phyloP scores from a whole-genome alignment of 768 basidiomycete species.

The Suillus fuscotomentosus region DNA sequence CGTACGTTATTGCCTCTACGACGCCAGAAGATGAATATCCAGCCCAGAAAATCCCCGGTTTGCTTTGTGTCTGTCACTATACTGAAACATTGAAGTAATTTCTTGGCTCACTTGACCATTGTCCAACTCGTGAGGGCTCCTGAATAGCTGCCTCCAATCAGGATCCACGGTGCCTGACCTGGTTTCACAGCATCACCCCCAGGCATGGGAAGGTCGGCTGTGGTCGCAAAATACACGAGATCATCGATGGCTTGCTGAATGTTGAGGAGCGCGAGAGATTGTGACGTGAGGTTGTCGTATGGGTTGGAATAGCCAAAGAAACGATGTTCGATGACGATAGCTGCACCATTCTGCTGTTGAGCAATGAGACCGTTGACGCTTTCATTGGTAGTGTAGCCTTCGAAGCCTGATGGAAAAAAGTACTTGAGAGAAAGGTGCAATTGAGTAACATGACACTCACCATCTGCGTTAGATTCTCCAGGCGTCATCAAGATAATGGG shows the following conservation, averaged over 20 bases:
- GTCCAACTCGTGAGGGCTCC: slow-evolving; percentile 58
- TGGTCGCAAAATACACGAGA: slow-evolving; percentile 66
- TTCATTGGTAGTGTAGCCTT: slow-evolving; percentile 59
- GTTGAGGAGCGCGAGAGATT: slow-evolving; percentile 59
- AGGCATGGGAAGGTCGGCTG: slow-evolving; percentile 65
- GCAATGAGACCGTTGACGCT: slow-evolving; percentile 66
- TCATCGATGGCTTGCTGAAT: slow-evolving; percentile 77
- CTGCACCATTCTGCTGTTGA: slow-evolving; percentile 61
- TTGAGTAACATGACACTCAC: slow-evolving; percentile 7
- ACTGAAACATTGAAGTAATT: not conserved
- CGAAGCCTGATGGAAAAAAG: slow-evolving; percentile 23
- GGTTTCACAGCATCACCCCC: slow-evolving; percentile 62
- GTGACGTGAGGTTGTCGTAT: slow-evolving; percentile 52
- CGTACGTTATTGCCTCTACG: slow-evolving; percentile 43
- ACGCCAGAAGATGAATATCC: slow-evolving; percentile 47
- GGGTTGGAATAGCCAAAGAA: slow-evolving; percentile 81
- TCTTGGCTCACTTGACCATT: slow-evolving; percentile 57
- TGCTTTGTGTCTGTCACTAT: slow-evolving; percentile 22
- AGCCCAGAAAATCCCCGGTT: slow-evolving; percentile 39
- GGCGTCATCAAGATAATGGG: slow-evolving; percentile 45
- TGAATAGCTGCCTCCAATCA: slow-evolving; percentile 43
- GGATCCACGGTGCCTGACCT: slow-evolving; percentile 41
- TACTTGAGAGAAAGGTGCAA: not conserved
- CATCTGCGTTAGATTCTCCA: slow-evolving; percentile 59
- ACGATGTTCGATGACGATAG: slow-evolving; percentile 67